Base-by-base conservation (phyloP, 768 basidiomycete genomes). In the Tremella mesenterica region DNA sequence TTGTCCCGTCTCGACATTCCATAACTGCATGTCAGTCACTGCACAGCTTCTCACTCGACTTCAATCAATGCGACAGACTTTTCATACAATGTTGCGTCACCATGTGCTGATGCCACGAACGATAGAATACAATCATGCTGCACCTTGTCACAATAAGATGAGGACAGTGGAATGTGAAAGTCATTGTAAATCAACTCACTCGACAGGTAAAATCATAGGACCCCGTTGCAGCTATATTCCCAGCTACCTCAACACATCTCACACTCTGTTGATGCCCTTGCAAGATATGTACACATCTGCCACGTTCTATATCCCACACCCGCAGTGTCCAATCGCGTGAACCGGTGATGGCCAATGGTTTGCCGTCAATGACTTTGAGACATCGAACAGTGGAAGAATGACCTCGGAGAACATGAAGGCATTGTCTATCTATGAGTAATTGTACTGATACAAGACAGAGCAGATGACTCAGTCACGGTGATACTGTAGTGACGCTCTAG, bases 381-480 rank as follows among this genome's bases (percentile, higher is more conserved):
- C 90, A 95, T 27, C 93, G 83, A 47, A 97, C 85, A 0, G 93
- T 96, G 0, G 89, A 87, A 0, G 82, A 81, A 73, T 96, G 93
- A 0, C 92, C 93, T 1, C 78, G 75, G 8, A 99, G 79, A 16
- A 82, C 77, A 68, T 92, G 85, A 12, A 90, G 79, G 62, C 86
- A 88, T 58, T 81, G 78, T 3, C 79, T 80, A 58, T 8, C 38
- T 5, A 5, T 41, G 8, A 41, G 38, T 23, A 18, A 18, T 34
- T 10, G n/a, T 14, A 7, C 28, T 38, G 23, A 20, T 26, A 46
- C 4, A 46, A 10, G n/a, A 2, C 21, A 20, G 44, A 14, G 14
- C 18, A 34, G 33, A 12, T 4, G 7, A 25, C n/a, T 48, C 8
- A 28, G n/a, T n/a, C n/a, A n/a, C n/a, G n/a, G n/a, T n/a, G n/a